A percentile compares a stretch with the other conserved stretches of the same genome.
phyloP scores from a whole-genome alignment of 2,329 filamentous ascomycete genomes.

The Pezicula neosporulosa region DNA sequence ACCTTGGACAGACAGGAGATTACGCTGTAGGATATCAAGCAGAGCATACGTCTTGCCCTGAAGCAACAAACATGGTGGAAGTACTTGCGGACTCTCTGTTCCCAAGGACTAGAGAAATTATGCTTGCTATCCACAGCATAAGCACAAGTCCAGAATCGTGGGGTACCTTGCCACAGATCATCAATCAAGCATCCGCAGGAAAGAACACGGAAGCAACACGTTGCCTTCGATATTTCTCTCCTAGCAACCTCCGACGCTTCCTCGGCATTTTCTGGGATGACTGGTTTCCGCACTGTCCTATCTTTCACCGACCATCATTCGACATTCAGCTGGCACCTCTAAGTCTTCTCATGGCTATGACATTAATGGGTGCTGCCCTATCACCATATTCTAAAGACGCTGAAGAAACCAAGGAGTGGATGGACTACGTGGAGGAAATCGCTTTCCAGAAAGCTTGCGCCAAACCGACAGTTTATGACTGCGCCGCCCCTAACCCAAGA shows the following conservation, averaged over 20 bases:
- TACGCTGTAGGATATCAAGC: background rate
- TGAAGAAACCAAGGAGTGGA: background rate
- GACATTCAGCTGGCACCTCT: background rate
- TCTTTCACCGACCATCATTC: constrained; percentile 1
- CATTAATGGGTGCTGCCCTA: background rate
- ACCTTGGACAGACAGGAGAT: background rate
- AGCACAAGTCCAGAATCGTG: background rate
- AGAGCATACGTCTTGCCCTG: background rate
- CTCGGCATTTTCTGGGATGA: background rate
- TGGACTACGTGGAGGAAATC: background rate
- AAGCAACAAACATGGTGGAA: background rate
- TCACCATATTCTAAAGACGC: background rate
- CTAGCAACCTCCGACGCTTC: background rate
- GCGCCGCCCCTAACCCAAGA: background rate
- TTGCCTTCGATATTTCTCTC: background rate
- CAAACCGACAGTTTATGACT: background rate
- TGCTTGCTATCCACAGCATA: background rate
- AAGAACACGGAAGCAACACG: background rate
- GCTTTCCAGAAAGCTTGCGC: background rate
- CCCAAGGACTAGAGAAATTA: background rate
- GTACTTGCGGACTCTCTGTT: background rate
- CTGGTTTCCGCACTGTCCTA: background rate
- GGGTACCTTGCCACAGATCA: background rate
- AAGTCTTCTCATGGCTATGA: background rate
- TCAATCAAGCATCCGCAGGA: background rate